These are phyloP conservation scores for Candida boidinii DNA, from an alignment of 805 yeast species.

Conservation along the genomic window DNA sequence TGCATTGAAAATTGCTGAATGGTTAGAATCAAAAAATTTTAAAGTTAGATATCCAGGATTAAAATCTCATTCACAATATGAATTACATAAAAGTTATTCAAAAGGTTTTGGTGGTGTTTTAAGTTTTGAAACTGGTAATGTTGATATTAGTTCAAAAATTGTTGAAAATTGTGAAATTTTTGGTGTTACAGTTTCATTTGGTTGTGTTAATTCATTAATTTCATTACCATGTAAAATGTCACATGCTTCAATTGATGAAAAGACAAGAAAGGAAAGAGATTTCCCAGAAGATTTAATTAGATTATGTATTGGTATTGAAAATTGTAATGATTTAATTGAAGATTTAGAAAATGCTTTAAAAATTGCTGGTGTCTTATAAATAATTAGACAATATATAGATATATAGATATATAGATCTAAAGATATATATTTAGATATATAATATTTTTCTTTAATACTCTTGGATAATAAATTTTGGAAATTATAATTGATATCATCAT, in stretches of 20 bases:
- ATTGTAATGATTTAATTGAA: conserved; percentile 67
- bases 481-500: no score
- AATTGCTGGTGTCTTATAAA: conserved; percentile 57
- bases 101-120: conserved; percentile 86
- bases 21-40: conserved; percentile 58
- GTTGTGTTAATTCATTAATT: conserved; percentile 86
- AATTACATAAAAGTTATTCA: conserved; percentile 67
- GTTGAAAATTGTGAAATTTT: conserved; percentile 71
- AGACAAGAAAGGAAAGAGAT: conserved; percentile 77
- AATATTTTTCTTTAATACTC: no score
- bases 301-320: conserved; percentile 87
- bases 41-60: conserved; percentile 84
- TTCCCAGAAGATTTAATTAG: conserved; percentile 90
- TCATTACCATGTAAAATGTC: conserved; percentile 95
- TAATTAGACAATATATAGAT: not conserved
- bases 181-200: conserved; percentile 89
- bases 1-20: conserved; percentile 67
- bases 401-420: not conserved
- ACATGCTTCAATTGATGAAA: conserved; percentile 91
- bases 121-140: conserved; percentile 79
- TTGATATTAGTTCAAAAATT: conserved; percentile 55
- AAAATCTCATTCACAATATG: conserved; percentile 72
- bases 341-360: conserved; percentile 69
- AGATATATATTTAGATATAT: no score
- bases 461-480: no score